phyloP scores from a whole-genome alignment of 2,329 filamentous ascomycete species.

The Pseudogymnoascus sp. region DNA sequence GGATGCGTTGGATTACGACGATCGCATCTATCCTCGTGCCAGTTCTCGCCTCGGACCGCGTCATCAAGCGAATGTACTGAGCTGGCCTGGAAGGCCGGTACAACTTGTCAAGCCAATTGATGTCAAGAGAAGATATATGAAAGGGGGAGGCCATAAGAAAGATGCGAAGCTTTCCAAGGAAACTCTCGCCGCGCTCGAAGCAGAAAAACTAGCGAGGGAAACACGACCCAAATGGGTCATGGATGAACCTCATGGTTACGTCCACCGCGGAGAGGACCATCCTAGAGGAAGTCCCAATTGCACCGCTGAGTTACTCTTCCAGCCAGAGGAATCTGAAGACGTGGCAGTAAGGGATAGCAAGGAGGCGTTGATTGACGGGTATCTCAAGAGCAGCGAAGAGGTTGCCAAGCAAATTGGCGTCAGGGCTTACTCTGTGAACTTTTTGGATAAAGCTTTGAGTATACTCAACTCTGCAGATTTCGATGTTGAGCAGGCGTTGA shows the following conservation, averaged over 20 bases:
- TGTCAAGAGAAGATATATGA: slow-evolving; percentile 67
- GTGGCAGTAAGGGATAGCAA: slow-evolving; percentile 30
- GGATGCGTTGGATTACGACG: slow-evolving; percentile 92
- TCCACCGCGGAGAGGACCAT: slow-evolving; percentile 72
- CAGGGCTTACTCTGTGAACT: slow-evolving; percentile 70
- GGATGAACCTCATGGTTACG: slow-evolving; percentile 81
- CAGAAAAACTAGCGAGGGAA: slow-evolving; percentile 69
- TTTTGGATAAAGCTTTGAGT: slow-evolving; percentile 74
- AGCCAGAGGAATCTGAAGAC: slow-evolving; percentile 52
- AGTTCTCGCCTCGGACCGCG: slow-evolving; percentile 86
- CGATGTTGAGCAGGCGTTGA: slow-evolving; percentile 61
- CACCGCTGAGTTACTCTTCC: slow-evolving; percentile 71
- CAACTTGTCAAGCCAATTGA: slow-evolving; percentile 83
- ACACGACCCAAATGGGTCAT: slow-evolving; percentile 88
- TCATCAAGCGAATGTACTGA: slow-evolving; percentile 77
- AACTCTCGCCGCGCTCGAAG: slow-evolving; percentile 67
- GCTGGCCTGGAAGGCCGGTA: slow-evolving; percentile 83
- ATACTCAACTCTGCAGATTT: slow-evolving; percentile 66
- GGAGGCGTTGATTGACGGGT: slow-evolving; percentile 58
- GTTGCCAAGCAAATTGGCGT: slow-evolving; percentile 63
- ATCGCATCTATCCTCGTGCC: slow-evolving; percentile 91
- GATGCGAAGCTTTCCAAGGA: slow-evolving; percentile 74
- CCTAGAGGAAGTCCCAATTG: slow-evolving; percentile 62
- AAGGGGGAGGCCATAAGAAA: slow-evolving; percentile 57
- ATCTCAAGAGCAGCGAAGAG: slow-evolving; percentile 54